Evolutionary conservation across 495 filamentous ascomycete species (phyloP).

Genomic region (Neurospora cerealis): DNA sequence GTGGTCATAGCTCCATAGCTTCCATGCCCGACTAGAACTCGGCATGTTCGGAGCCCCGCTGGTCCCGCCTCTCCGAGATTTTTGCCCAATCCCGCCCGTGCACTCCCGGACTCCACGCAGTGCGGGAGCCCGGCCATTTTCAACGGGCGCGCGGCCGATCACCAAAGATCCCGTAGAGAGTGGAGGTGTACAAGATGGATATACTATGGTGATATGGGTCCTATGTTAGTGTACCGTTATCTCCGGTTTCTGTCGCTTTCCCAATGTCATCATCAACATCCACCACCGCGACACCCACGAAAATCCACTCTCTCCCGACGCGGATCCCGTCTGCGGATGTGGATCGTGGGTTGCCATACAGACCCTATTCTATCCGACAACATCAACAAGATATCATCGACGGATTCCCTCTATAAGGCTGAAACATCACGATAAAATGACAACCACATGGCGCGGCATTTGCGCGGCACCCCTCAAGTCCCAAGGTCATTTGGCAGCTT

Average conservation of each 20-base stretch:
- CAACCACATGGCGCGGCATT: not conserved
- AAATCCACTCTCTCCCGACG: not conserved
- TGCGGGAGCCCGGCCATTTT: not conserved
- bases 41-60: not conserved
- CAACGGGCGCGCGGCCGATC: not conserved
- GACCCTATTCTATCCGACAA: not conserved
- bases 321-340: not conserved
- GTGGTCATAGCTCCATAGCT: not conserved
- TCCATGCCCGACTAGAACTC: not conserved
- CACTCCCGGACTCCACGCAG: not conserved
- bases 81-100: not conserved
- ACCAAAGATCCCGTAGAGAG: not conserved
- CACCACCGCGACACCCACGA: not conserved
- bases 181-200: not conserved
- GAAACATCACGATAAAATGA: not conserved
- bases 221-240: not conserved
- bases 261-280: not conserved
- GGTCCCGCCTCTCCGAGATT: not conserved
- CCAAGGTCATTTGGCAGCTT: not conserved
- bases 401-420: not conserved
- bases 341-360: not conserved
- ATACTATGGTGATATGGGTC: too few species aligned
- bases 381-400: not conserved
- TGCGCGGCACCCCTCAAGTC: not conserved
- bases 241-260: not conserved